phyloP scores from a whole-genome alignment of 1,139 yeast species.

The Sugiyamaella castrensis region DNA sequence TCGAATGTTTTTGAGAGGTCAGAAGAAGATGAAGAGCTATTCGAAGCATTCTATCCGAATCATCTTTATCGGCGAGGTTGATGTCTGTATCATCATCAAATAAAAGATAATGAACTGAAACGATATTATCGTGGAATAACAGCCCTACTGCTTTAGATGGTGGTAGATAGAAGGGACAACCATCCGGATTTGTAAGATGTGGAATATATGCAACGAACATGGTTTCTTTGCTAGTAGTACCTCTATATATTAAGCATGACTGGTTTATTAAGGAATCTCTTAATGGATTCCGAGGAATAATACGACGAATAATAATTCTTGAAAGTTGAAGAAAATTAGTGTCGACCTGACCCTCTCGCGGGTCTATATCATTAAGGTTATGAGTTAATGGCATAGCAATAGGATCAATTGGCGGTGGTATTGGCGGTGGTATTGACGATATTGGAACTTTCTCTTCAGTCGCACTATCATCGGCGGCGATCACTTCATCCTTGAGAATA shows the following conservation, averaged over 20 bases:
- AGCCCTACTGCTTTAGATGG: conserved; percentile 80
- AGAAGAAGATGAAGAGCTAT: conserved; percentile 77
- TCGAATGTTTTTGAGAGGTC: conserved; percentile 79
- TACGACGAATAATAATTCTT: conserved; percentile 65
- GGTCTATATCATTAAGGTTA: conserved; percentile 54
- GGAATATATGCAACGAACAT: conserved; percentile 72
- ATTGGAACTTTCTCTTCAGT: neutral
- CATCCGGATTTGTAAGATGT: conserved; percentile 45
- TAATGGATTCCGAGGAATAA: conserved; percentile 85
- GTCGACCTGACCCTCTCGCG: conserved; percentile 48
- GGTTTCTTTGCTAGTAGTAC: conserved; percentile 24
- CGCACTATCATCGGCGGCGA: neutral
- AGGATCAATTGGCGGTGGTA: conserved; percentile 38
- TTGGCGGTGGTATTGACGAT: conserved; percentile 17
- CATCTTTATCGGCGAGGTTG: conserved; percentile 10
- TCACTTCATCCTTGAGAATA: conserved; percentile 51
- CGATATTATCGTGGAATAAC: conserved; percentile 46
- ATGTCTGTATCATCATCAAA: conserved; percentile 38
- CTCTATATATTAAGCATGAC: conserved; percentile 58
- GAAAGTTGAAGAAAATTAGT: conserved; percentile 39
- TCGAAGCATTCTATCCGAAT: conserved; percentile 62
- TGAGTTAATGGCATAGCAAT: conserved; percentile 31
- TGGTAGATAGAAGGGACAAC: conserved; percentile 84
- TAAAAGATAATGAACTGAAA: conserved; percentile 82
- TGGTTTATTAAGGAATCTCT: conserved; percentile 82